phyloP scores from a whole-genome alignment of 371 early-diverging fungal species.

The Rhizomucor pusillus region DNA sequence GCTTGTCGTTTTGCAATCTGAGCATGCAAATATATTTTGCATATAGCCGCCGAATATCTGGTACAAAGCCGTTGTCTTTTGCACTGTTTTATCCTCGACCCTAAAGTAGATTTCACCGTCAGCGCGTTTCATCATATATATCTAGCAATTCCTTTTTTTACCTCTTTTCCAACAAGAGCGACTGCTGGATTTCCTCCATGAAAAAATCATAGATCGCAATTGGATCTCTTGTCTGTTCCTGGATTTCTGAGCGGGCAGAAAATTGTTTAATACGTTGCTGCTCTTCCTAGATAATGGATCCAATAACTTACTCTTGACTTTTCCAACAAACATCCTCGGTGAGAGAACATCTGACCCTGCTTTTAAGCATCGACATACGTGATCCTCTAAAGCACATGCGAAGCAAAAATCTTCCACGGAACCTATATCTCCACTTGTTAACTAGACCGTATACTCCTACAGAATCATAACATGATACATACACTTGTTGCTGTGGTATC shows the following conservation, averaged over 20 bases:
- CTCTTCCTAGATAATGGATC: no score
- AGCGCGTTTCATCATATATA: neutral
- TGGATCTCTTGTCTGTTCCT: conserved; percentile 64
- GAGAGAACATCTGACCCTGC: conserved; percentile 37
- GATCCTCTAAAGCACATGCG: conserved; percentile 65
- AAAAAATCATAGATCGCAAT: conserved; percentile 79
- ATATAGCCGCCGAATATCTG: conserved; percentile 84
- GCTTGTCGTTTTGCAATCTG: conserved; percentile 65
- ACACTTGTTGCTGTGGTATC: conserved; percentile 63
- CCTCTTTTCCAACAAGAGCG: conserved; percentile 33
- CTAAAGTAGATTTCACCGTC: conserved; percentile 19
- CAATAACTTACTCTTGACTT: conserved; percentile 68
- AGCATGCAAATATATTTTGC: conserved; percentile 70
- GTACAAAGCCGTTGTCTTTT: conserved; percentile 76
- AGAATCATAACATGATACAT: conserved; percentile 19
- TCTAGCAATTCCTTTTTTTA: conserved; percentile 1
- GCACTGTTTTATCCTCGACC: conserved; percentile 58
- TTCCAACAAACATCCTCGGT: conserved; percentile 71
- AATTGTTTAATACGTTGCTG: conserved; percentile 24
- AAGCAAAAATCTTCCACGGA: conserved; percentile 59
- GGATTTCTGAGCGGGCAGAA: conserved; percentile 12
- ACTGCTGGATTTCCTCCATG: conserved; percentile 54
- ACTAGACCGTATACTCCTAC: no score
- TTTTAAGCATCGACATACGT: conserved; percentile 45
- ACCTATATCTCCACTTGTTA: conserved; percentile 39